phyloP scores from a whole-genome alignment of 2,329 filamentous ascomycete genomes.

The Metarhizium robertsii region DNA sequence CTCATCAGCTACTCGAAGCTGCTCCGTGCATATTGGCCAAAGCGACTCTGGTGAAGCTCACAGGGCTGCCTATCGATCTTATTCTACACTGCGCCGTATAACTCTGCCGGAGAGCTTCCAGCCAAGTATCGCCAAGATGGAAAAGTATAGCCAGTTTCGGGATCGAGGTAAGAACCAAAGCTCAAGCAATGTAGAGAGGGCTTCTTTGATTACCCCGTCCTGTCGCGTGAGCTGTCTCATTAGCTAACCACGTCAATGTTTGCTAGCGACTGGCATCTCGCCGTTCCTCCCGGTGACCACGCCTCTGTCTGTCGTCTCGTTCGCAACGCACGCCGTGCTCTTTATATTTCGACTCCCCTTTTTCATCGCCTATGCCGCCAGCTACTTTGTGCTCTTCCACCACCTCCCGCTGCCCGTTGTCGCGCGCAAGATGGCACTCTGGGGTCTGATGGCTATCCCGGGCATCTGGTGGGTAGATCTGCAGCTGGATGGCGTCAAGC shows the following conservation, averaged over 20 bases:
- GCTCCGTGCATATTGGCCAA: not conserved
- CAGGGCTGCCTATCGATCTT: not conserved
- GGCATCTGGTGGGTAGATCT: slow-evolving; percentile 98
- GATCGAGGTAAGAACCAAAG: slow-evolving; percentile 59
- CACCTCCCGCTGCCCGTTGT: slow-evolving; percentile 59
- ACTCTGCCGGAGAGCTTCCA: not conserved
- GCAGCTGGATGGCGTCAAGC: slow-evolving; percentile 94
- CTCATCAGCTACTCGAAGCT: not conserved
- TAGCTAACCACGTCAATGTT: not conserved
- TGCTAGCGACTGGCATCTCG: slow-evolving; percentile 81
- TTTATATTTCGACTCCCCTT: slow-evolving; percentile 75
- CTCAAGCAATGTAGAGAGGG: not conserved
- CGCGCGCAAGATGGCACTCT: slow-evolving; percentile 74
- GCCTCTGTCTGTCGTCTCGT: slow-evolving; percentile 51
- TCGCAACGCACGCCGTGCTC: slow-evolving; percentile 58
- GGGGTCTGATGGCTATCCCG: slow-evolving; percentile 78
- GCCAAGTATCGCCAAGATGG: slow-evolving; percentile 45
- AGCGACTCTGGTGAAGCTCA: not conserved
- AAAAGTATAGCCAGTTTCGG: slow-evolving; percentile 89
- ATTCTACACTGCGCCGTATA: not conserved
- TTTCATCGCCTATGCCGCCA: slow-evolving; percentile 55
- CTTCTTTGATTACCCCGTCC: not conserved
- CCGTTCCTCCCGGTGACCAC: slow-evolving; percentile 82
- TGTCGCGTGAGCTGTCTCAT: not conserved
- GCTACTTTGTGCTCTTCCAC: slow-evolving; percentile 76